Evolutionary conservation across 1,139 yeast genomes (phyloP).

Genomic region (Yamadazyma blattariae): DNA sequence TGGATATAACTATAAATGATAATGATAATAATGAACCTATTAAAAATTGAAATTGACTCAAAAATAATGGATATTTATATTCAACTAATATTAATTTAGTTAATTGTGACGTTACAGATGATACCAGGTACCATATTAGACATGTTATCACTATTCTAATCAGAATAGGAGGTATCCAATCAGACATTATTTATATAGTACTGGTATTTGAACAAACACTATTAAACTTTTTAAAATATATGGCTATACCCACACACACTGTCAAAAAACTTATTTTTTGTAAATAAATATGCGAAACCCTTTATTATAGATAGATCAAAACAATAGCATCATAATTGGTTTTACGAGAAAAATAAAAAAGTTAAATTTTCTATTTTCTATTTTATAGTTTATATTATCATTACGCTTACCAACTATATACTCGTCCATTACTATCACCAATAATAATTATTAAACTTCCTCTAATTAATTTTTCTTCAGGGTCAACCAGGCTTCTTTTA

Average conservation of each 20-base stretch:
- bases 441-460: conserved; percentile 31
- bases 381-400: too few relatives aligned
- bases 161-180: conserved; percentile 29
- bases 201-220: too few relatives aligned
- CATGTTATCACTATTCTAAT: conserved; percentile 31
- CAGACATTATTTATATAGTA: not conserved
- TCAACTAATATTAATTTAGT: conserved; percentile 41
- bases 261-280: too few relatives aligned
- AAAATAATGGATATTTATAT: conserved; percentile 47
- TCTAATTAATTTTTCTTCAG: conserved; percentile 34
- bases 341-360: too few relatives aligned
- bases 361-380: too few relatives aligned
- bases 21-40: conserved; percentile 35
- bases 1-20: conserved; percentile 19
- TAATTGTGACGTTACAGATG: conserved; percentile 48
- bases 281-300: not conserved
- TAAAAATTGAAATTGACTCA: conserved; percentile 49
- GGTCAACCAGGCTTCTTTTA: conserved; percentile 31
- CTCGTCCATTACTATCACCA: conserved; percentile 42
- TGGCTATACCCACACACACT: too few relatives aligned
- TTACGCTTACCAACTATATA: conserved; percentile 24
- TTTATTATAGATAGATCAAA: not conserved
- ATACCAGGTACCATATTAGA: conserved; percentile 43
- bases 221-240: too few relatives aligned
- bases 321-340: not conserved